Conservation (phyloP, 1,284 basidiomycete species). For the Cryptococcus wingfieldii region DNA sequence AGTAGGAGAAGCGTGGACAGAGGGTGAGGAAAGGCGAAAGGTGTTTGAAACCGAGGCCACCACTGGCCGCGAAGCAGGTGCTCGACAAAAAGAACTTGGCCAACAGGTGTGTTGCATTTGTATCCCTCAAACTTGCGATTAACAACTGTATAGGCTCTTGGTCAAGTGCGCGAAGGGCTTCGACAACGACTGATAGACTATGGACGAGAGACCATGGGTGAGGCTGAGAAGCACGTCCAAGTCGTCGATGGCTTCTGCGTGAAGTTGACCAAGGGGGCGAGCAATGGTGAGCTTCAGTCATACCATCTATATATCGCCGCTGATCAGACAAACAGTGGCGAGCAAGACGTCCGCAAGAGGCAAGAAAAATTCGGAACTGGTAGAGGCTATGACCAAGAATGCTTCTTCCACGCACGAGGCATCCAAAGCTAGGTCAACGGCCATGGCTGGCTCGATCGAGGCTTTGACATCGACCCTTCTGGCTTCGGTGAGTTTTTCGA, state of each 20-base stretch:
- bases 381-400: conserved; percentile 9
- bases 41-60: conserved; percentile 11
- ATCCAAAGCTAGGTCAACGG: conserved; percentile 10
- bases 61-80: conserved; percentile 4
- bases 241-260: conserved; percentile 27
- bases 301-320: neutral
- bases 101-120: conserved; percentile 12
- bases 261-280: conserved; percentile 17
- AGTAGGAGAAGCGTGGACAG: conserved; percentile 4
- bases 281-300: conserved; percentile 19
- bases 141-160: conserved; percentile 21
- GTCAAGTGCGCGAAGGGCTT: conserved; percentile 23
- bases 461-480: conserved; percentile 21
- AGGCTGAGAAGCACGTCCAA: conserved; percentile 22
- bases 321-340: conserved; percentile 5
- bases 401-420: conserved; percentile 14
- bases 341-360: conserved; percentile 11
- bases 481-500: conserved; percentile 21
- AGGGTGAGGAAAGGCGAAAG: conserved; percentile 4
- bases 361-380: conserved; percentile 11
- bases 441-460: conserved; percentile 13
- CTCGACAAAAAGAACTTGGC: conserved; percentile 20
- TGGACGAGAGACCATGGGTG: conserved; percentile 17
- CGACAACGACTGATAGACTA: conserved; percentile 22
- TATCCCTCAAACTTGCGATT: neutral